Percentiles rank a stretch among this genome's conserved stretches.
Conservation (phyloP, 2,329 filamentous ascomycete species). For the Epichloe scottii region DNA sequence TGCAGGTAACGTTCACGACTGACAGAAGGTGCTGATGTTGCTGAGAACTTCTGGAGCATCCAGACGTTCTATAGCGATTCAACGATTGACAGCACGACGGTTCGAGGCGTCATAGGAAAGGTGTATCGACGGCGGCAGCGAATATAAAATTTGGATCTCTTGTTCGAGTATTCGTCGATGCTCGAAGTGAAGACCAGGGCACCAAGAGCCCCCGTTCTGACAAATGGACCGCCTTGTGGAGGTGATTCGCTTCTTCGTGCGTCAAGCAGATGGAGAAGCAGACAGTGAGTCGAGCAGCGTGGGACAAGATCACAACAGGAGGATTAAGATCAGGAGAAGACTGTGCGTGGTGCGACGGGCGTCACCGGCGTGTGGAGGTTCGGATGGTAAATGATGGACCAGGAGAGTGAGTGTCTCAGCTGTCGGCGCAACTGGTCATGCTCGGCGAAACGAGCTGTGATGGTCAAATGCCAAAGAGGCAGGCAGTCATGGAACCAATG, state of each 20-base stretch:
- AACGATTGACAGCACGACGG: background rate
- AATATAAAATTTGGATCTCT: background rate
- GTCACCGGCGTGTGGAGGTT: background rate
- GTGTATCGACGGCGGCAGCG: background rate
- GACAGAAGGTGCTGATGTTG: background rate
- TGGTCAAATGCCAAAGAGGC: background rate
- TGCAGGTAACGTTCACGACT: background rate
- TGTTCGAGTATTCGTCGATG: background rate
- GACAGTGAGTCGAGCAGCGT: background rate
- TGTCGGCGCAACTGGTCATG: conserved; percentile 1
- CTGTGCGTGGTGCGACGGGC: background rate
- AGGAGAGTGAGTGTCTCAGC: conserved; percentile 6
- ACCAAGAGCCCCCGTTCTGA: background rate
- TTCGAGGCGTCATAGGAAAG: background rate
- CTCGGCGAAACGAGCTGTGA: conserved; percentile 1
- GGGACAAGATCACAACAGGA: background rate
- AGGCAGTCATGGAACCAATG: background rate
- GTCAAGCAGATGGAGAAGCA: background rate
- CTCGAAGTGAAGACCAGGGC: background rate
- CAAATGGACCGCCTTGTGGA: background rate
- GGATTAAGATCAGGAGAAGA: background rate
- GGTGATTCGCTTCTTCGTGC: background rate
- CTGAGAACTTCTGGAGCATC: background rate
- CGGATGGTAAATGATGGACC: conserved; percentile 3
- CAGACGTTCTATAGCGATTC: background rate